Evolutionary conservation across 345 rosid genomes (phyloP).

Genomic region (Aquilaria sinensis): DNA sequence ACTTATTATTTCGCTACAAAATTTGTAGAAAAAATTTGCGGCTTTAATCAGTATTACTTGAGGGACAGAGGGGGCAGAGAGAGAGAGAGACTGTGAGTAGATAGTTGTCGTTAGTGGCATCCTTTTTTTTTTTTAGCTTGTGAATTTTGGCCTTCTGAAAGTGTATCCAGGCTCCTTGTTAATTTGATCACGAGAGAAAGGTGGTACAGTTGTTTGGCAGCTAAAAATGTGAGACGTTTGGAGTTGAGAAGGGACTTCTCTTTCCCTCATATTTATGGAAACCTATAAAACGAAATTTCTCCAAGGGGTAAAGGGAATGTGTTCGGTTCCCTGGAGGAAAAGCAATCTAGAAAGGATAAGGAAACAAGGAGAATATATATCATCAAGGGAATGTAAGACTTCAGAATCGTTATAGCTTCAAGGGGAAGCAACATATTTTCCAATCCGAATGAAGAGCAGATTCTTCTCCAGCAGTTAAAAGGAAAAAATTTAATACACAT

Average conservation of each 20-base stretch:
- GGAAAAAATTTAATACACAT: not conserved
- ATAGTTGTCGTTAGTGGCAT: slow-evolving; percentile 4
- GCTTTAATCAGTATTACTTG: not conserved
- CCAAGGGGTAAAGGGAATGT: slow-evolving; percentile 15
- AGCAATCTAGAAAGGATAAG: slow-evolving; percentile 20
- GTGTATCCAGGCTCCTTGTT: slow-evolving; percentile 5
- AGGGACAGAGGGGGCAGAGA: no score
- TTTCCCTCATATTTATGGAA: not conserved
- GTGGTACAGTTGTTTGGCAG: slow-evolving; percentile 4
- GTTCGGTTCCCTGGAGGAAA: slow-evolving; percentile 27
- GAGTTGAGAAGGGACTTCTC: not conserved
- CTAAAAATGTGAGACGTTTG: no score
- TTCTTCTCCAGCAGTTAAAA: slow-evolving; percentile 19
- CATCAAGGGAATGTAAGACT: not conserved
- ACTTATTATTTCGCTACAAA: no score
- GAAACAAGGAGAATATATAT: slow-evolving; percentile 24
- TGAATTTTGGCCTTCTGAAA: slow-evolving; percentile 1
- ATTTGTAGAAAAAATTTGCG: slow-evolving; percentile 3
- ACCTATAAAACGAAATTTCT: slow-evolving; percentile 8
- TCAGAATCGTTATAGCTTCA: slow-evolving; percentile 21
- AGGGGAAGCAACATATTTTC: slow-evolving; percentile 24
- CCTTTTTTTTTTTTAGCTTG: not conserved
- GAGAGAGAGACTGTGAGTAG: slow-evolving; percentile 7
- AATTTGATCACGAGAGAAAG: slow-evolving; percentile 9
- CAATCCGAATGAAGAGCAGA: slow-evolving; percentile 12